Percentiles rank a stretch among this genome's conserved stretches.
These are phyloP conservation scores for Lactifluus rugatus DNA, from an alignment of 768 basidiomycete genomes.

Conservation along the genomic window DNA sequence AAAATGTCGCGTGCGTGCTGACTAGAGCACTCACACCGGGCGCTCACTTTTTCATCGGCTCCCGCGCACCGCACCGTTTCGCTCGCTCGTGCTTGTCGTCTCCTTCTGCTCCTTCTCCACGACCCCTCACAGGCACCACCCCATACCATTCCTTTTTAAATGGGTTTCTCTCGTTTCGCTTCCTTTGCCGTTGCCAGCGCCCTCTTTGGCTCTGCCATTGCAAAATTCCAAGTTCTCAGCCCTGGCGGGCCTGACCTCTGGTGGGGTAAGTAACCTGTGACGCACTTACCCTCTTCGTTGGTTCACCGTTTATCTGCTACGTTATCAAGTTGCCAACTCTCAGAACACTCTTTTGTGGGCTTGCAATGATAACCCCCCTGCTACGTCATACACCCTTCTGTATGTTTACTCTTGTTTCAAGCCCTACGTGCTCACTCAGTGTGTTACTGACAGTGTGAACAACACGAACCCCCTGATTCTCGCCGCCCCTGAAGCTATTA, in stretches of 20 bases:
- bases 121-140: conserved; percentile 7
- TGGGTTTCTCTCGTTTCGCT: conserved; percentile 29
- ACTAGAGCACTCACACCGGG: too few relatives aligned
- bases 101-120: neutral
- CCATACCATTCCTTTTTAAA: conserved; percentile 10
- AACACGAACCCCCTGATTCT: conserved; percentile 37
- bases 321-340: conserved; percentile 42
- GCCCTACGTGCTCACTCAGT: conserved; percentile 13
- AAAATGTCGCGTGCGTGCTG: too few relatives aligned
- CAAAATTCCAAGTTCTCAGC: conserved; percentile 35
- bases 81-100: neutral
- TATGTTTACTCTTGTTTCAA: neutral
- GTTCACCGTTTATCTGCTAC: neutral
- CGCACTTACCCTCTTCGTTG: neutral
- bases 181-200: conserved; percentile 31
- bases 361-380: conserved; percentile 34
- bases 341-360: conserved; percentile 52
- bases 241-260: conserved; percentile 38
- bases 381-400: conserved; percentile 27
- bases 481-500: conserved; percentile 34
- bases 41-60: neutral
- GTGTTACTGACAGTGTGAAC: conserved; percentile 29
- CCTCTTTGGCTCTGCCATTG: conserved; percentile 31
- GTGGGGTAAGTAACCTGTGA: conserved; percentile 45
- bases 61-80: neutral